Conservation (phyloP, 768 basidiomycete genomes). For the Pisolithus tinctorius region DNA sequence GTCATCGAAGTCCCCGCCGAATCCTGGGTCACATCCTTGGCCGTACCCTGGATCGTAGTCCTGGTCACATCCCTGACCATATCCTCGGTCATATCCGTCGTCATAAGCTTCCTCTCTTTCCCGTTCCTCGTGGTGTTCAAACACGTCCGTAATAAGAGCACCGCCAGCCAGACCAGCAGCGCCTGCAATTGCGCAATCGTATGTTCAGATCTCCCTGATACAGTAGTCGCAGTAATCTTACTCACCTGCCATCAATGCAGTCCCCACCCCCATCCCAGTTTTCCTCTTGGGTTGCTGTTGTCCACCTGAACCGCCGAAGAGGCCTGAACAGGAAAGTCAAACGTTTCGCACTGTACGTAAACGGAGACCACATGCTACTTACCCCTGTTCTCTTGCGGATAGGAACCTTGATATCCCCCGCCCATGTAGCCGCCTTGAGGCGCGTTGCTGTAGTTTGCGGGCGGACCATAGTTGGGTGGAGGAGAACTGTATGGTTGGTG, state of each 20-base stretch:
- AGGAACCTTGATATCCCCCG: constrained; percentile 12
- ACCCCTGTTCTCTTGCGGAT: constrained; percentile 20
- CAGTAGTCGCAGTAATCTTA: background rate
- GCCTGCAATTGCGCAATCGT: constrained; percentile 26
- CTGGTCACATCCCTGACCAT: constrained; percentile 23
- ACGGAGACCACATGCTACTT: background rate
- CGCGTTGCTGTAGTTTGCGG: constrained; percentile 15
- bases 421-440: constrained; percentile 12
- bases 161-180: constrained; percentile 67
- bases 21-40: constrained; percentile 25
- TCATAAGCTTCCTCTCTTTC: constrained; percentile 29
- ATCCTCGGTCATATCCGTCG: constrained; percentile 23
- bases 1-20: background rate
- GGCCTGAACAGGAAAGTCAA: constrained; percentile 16
- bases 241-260: constrained; percentile 40
- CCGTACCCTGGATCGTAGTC: constrained; percentile 28
- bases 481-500: background rate
- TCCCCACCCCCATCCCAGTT: constrained; percentile 44
- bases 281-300: constrained; percentile 34
- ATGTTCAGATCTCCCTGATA: background rate
- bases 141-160: constrained; percentile 42
- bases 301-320: constrained; percentile 24
- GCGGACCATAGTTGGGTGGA: background rate
- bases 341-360: background rate
- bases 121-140: constrained; percentile 36